Percentiles rank a stretch among this genome's conserved stretches.
Evolutionary conservation across 2,329 filamentous ascomycete genomes (phyloP).

Genomic region (Helicocarpus griseus): DNA sequence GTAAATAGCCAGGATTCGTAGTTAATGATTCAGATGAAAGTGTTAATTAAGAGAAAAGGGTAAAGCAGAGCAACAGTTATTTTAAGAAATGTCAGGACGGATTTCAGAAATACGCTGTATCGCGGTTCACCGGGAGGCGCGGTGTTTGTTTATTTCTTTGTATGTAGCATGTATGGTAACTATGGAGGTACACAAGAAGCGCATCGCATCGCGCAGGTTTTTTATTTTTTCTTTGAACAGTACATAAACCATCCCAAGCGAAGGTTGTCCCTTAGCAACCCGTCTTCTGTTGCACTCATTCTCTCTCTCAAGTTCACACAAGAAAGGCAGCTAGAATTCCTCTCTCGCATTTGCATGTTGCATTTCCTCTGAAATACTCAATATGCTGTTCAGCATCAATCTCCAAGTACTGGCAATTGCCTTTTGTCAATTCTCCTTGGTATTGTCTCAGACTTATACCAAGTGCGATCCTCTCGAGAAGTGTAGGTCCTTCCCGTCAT

Average conservation of each 20-base stretch:
- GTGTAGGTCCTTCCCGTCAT: slow-evolving; percentile 11
- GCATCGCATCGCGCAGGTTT: no score
- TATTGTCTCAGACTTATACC: slow-evolving; percentile 61
- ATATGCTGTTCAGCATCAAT: neutral
- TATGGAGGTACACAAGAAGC: neutral
- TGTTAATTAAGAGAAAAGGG: no score
- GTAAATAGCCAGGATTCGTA: no score
- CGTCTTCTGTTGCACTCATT: neutral
- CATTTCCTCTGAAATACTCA: neutral
- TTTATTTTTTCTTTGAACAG: neutral
- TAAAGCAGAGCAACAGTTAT: neutral
- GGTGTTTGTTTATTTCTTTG: neutral
- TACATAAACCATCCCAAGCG: neutral
- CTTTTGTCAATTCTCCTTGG: slow-evolving; percentile 31
- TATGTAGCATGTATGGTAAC: neutral
- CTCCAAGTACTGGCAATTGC: slow-evolving; percentile 32
- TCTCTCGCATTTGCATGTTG: neutral
- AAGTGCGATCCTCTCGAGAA: slow-evolving; percentile 57
- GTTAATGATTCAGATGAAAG: no score
- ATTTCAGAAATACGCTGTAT: neutral
- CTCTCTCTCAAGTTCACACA: neutral
- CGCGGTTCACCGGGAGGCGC: neutral
- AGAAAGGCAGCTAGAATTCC: no score
- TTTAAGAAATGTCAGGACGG: neutral
- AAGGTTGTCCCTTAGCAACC: neutral